phyloP scores from a whole-genome alignment of 148 eudicot genomes.

The Silene conica region DNA sequence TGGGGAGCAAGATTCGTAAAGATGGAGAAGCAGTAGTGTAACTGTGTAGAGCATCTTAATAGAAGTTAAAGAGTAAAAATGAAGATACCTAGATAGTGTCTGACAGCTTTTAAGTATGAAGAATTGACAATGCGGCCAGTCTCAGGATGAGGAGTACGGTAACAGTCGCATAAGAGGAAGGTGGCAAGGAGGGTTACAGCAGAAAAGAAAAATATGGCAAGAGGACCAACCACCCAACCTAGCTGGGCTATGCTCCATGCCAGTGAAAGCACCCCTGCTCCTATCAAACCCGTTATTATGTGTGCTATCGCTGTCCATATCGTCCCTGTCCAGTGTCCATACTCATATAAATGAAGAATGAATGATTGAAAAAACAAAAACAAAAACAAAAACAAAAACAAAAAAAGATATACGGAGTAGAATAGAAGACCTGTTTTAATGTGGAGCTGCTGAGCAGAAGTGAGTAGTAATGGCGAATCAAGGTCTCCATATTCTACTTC shows the following conservation, averaged over 20 bases:
- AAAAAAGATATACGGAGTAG: too few relatives aligned
- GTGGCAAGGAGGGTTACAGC: conserved; percentile 11
- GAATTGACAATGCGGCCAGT: background rate
- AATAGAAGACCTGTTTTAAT: too few relatives aligned
- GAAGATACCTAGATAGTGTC: conserved; percentile 5
- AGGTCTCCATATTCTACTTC: too few relatives aligned
- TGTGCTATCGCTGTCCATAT: conserved; percentile 21
- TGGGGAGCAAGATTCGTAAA: too few relatives aligned
- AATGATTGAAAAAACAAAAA: too few relatives aligned
- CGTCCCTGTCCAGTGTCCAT: conserved; percentile 14
- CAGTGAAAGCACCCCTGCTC: conserved; percentile 24
- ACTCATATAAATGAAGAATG: too few relatives aligned
- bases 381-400: too few relatives aligned
- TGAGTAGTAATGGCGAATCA: too few relatives aligned
- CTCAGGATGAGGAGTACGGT: conserved; percentile 20
- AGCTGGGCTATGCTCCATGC: conserved; percentile 25
- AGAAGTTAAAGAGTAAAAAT: too few relatives aligned
- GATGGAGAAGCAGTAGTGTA: too few relatives aligned
- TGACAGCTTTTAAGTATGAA: background rate
- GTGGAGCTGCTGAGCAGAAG: too few relatives aligned
- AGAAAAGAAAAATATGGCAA: conserved; percentile 18
- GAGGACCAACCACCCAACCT: conserved; percentile 26
- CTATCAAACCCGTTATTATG: conserved; percentile 24
- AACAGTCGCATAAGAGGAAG: conserved; percentile 18
- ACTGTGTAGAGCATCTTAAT: too few relatives aligned